phyloP scores from a whole-genome alignment of 331 rosid species.

The Arachis monticola region DNA sequence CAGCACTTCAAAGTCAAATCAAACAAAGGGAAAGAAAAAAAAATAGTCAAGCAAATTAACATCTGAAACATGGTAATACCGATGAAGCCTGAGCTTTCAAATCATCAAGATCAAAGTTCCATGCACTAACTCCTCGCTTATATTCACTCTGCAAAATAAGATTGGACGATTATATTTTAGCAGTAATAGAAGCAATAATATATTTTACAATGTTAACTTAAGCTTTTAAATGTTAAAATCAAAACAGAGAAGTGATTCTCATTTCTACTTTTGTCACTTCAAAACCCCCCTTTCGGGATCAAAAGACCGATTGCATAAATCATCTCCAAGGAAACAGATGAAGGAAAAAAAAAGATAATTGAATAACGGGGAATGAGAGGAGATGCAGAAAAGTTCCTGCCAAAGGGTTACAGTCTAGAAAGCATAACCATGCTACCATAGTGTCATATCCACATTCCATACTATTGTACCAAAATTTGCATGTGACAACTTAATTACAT shows the following conservation, averaged over 20 bases:
- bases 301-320: constrained; percentile 28
- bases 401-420: neutral
- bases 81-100: constrained; percentile 94
- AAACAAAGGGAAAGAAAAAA: constrained; percentile 5
- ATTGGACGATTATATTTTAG: constrained; percentile 39
- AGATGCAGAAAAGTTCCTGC: neutral
- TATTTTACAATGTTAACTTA: constrained; percentile 1
- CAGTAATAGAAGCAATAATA: constrained; percentile 15
- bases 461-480: neutral
- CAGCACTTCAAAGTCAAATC: constrained; percentile 24
- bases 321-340: neutral
- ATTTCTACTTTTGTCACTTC: constrained; percentile 23
- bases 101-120: constrained; percentile 96
- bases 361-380: constrained; percentile 2
- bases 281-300: constrained; percentile 5
- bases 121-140: constrained; percentile 98
- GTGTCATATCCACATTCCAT: neutral
- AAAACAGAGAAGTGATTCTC: constrained; percentile 5
- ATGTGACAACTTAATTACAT: constrained; percentile 2
- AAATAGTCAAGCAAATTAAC: constrained; percentile 11
- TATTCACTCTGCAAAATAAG: constrained; percentile 79
- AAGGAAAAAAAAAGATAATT: neutral
- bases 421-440: too few relatives aligned
- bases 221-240: constrained; percentile 26
- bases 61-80: constrained; percentile 50